Evolutionary conservation across 805 yeast genomes (phyloP).

Genomic region (Pichia cephalocereana): DNA sequence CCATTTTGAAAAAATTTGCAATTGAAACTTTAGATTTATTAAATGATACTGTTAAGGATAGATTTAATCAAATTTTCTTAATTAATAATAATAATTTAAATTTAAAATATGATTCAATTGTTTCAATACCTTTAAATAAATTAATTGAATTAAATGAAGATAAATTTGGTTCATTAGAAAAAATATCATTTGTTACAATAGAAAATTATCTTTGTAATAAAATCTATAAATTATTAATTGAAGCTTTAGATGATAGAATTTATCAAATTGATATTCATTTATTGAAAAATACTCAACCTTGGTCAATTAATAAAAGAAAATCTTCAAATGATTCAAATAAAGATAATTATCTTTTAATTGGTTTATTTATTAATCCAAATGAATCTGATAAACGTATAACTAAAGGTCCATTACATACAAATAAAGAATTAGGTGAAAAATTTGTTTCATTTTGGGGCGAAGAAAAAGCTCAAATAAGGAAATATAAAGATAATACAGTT

Average conservation of each 20-base stretch:
- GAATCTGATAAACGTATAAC: slow-evolving; percentile 78
- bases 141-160: slow-evolving; percentile 29
- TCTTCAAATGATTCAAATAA: slow-evolving; percentile 24
- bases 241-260: slow-evolving; percentile 47
- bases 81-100: slow-evolving; percentile 43
- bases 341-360: slow-evolving; percentile 37
- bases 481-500: slow-evolving; percentile 88
- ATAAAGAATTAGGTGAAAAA: slow-evolving; percentile 44
- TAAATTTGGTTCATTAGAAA: slow-evolving; percentile 59
- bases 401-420: slow-evolving; percentile 70
- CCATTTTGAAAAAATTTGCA: slow-evolving; percentile 56
- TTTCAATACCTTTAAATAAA: slow-evolving; percentile 43
- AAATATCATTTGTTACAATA: slow-evolving; percentile 59
- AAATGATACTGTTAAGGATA: slow-evolving; percentile 72
- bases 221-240: slow-evolving; percentile 46
- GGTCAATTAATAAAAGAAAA: slow-evolving; percentile 45
- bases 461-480: slow-evolving; percentile 67
- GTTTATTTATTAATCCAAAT: slow-evolving; percentile 58
- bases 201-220: slow-evolving; percentile 59
- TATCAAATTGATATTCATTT: slow-evolving; percentile 27
- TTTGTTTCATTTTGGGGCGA: slow-evolving; percentile 87
- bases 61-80: slow-evolving; percentile 72
- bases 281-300: slow-evolving; percentile 17
- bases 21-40: slow-evolving; percentile 55
- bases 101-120: slow-evolving; percentile 57